Evolutionary conservation across 176 grass and related monocot genomes (phyloP).

Genomic region (Avena atlantica): DNA sequence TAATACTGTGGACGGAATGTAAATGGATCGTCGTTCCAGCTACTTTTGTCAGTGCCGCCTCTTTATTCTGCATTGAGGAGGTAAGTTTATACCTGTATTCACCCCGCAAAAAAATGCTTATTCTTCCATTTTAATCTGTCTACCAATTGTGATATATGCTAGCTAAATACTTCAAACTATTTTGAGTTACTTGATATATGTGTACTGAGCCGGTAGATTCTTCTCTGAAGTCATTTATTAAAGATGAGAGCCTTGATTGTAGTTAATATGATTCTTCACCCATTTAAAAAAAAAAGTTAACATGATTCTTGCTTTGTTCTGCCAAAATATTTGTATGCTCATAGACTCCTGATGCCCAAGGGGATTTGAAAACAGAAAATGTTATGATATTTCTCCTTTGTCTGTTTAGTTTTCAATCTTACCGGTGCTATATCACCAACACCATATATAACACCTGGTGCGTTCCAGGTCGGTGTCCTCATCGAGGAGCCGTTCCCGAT

Average conservation of each 20-base stretch:
- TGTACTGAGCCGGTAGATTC: not conserved
- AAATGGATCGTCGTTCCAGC: constrained; percentile 96
- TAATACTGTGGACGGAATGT: constrained; percentile 95
- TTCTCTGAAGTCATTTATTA: not conserved
- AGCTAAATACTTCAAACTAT: constrained; percentile 2
- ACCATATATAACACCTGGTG: not conserved
- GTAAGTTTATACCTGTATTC: constrained; percentile 58
- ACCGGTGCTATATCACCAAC: constrained; percentile 7
- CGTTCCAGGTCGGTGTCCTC: constrained; percentile 89
- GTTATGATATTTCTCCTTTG: not conserved
- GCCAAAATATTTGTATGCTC: not conserved
- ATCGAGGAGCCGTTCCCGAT: constrained; percentile 96
- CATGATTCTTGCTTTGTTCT: not conserved
- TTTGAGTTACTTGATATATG: not conserved
- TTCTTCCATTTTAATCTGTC: not conserved
- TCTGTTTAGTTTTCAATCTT: not conserved
- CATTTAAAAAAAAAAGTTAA: not conserved
- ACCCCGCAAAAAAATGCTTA: not conserved
- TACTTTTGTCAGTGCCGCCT: constrained; percentile 93
- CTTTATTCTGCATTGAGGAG: constrained; percentile 98
- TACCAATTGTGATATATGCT: not conserved
- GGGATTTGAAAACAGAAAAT: not conserved
- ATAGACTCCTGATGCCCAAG: not conserved
- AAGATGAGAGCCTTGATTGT: not conserved
- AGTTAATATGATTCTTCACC: not conserved